These are phyloP conservation scores for Pseudocercospora cruenta DNA, from an alignment of 2,329 filamentous ascomycete species.

Conservation along the genomic window DNA sequence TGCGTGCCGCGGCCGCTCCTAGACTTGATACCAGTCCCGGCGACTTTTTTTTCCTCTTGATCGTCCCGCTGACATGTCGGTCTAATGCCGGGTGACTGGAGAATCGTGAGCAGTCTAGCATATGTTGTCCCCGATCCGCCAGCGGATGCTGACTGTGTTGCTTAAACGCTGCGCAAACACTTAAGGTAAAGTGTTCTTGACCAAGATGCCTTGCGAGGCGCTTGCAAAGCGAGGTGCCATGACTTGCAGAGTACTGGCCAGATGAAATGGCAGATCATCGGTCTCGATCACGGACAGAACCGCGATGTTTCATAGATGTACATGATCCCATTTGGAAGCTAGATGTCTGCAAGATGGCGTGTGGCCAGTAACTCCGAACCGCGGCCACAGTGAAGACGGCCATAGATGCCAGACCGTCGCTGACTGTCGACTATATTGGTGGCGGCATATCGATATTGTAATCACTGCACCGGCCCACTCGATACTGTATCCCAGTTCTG, in stretches of 20 bases:
- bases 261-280: not conserved
- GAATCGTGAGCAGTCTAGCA: not conserved
- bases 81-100: not conserved
- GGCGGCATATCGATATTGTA: not conserved
- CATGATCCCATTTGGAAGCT: not conserved
- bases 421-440: not conserved
- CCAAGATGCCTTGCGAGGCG: too few species aligned
- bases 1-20: not conserved
- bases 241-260: not conserved
- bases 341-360: too few species aligned
- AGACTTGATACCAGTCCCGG: not conserved
- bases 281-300: not conserved
- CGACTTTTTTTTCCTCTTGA: not conserved
- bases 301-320: not conserved
- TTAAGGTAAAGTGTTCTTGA: not conserved
- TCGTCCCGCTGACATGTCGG: not conserved
- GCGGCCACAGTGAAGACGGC: too few species aligned
- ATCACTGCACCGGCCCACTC: not conserved
- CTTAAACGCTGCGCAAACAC: not conserved
- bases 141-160: not conserved
- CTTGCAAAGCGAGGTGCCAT: not conserved
- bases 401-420: not conserved
- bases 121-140: too few species aligned
- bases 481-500: too few species aligned
- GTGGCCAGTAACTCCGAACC: too few species aligned